These are phyloP conservation scores for Hura crepitans DNA, from an alignment of 441 rosid species.

Conservation along the genomic window DNA sequence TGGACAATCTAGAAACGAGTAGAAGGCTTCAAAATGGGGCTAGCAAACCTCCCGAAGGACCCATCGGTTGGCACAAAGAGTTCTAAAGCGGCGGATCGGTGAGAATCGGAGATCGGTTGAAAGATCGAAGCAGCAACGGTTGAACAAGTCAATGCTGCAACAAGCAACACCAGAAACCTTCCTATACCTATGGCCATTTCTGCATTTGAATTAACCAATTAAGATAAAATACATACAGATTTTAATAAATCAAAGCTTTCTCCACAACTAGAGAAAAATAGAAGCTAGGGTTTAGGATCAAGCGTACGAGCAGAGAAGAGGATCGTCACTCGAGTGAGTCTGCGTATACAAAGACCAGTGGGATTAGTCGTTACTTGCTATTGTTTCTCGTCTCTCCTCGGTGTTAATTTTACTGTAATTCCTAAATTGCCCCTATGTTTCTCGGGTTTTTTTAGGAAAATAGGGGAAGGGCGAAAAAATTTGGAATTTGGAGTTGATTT, in stretches of 20 bases:
- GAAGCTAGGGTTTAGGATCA: neutral
- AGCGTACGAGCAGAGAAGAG: constrained; percentile 6
- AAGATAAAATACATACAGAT: neutral
- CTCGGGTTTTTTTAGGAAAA: too few species aligned
- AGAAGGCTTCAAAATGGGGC: constrained; percentile 11
- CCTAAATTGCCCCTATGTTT: neutral
- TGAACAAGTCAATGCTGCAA: constrained; percentile 34
- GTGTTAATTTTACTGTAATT: neutral
- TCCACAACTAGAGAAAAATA: neutral
- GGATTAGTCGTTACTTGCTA: neutral
- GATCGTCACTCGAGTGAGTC: constrained; percentile 6
- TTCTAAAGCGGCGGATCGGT: constrained; percentile 85
- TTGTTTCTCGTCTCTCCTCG: neutral
- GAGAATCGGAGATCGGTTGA: constrained; percentile 80
- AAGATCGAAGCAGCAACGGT: constrained; percentile 50
- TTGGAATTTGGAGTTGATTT: too few species aligned
- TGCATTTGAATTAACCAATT: constrained; percentile 18
- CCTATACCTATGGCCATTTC: constrained; percentile 52
- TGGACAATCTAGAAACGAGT: neutral
- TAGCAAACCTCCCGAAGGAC: constrained; percentile 62
- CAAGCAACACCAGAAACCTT: constrained; percentile 40
- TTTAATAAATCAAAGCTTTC: neutral
- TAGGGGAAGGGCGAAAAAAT: too few species aligned
- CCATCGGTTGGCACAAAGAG: constrained; percentile 57
- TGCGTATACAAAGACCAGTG: neutral